A percentile compares a stretch with the other conserved stretches of the same genome.
Evolutionary conservation across 805 yeast genomes (phyloP).

Genomic region (Metschnikowia anglica): DNA sequence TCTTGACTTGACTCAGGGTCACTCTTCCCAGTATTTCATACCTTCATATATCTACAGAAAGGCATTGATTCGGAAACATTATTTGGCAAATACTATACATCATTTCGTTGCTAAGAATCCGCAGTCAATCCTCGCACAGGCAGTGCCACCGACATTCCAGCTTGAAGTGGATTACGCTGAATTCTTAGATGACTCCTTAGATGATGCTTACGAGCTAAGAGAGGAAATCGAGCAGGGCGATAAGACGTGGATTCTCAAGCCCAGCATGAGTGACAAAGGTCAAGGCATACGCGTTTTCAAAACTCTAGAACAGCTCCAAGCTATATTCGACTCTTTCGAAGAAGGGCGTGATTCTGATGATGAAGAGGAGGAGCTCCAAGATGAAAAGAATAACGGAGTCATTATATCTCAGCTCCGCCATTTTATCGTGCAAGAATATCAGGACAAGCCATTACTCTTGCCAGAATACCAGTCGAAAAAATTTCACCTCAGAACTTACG

Average conservation of each 20-base stretch:
- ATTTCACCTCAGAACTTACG: constrained; percentile 87
- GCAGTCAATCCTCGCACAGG: constrained; percentile 50
- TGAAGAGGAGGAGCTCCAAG: constrained; percentile 45
- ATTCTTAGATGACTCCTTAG: constrained; percentile 88
- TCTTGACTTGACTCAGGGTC: constrained; percentile 56
- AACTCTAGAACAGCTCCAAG: constrained; percentile 76
- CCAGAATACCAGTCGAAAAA: constrained; percentile 62
- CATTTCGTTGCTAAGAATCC: constrained; percentile 76
- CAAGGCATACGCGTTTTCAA: constrained; percentile 88
- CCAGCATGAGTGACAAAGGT: constrained; percentile 96
- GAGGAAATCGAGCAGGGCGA: constrained; percentile 65
- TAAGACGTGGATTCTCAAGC: constrained; percentile 86
- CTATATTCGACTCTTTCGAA: constrained; percentile 81
- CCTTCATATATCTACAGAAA: constrained; percentile 87
- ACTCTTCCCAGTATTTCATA: constrained; percentile 52
- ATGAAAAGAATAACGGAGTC: constrained; percentile 56
- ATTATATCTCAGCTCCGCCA: constrained; percentile 86
- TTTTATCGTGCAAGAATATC: constrained; percentile 84
- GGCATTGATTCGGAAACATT: constrained; percentile 88
- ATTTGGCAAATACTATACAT: constrained; percentile 78
- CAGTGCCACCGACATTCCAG: constrained; percentile 74
- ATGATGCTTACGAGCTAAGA: constrained; percentile 86
- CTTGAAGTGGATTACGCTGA: constrained; percentile 95
- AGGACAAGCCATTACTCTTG: constrained; percentile 65
- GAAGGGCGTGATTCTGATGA: constrained; percentile 66